Percentiles rank a stretch among this genome's conserved stretches.
phyloP scores from a whole-genome alignment of 176 grass and related monocot species.

The Juncus inflexus region DNA sequence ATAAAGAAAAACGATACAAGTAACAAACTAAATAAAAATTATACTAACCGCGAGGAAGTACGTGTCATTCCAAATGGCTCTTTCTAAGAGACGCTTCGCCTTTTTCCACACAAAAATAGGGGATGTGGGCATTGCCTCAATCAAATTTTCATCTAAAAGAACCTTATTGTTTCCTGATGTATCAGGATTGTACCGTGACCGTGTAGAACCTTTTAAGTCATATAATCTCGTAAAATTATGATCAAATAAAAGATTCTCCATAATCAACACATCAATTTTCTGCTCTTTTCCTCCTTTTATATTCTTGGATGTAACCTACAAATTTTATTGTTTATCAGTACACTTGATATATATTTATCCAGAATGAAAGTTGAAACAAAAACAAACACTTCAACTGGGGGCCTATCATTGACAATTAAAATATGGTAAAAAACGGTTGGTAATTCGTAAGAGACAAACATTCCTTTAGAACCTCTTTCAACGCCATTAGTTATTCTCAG shows the following conservation, averaged over 20 bases:
- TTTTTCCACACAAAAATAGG: constrained; percentile 98
- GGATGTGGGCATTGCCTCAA: constrained; percentile 90
- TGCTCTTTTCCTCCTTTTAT: constrained; percentile 78
- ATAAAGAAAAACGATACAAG: not conserved
- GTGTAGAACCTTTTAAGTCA: constrained; percentile 88
- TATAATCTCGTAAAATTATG: constrained; percentile 78
- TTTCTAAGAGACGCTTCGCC: constrained; percentile 76
- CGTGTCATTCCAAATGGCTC: constrained; percentile 99
- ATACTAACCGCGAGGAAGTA: constrained; percentile 87
- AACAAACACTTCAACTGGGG: too few species aligned
- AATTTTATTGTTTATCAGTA: constrained; percentile 6
- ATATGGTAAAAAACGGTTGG: too few species aligned
- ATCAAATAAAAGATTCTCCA: constrained; percentile 98
- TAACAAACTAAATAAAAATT: not conserved
- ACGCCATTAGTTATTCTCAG: too few species aligned
- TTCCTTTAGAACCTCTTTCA: too few species aligned
- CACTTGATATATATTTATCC: not conserved
- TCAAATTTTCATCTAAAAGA: constrained; percentile 94
- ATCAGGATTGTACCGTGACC: constrained; percentile 95
- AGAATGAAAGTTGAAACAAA: too few species aligned
- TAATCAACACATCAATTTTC: constrained; percentile 87
- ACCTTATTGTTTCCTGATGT: constrained; percentile 89
- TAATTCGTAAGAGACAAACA: too few species aligned
- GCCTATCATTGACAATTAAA: too few species aligned
- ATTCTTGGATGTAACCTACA: constrained; percentile 40